Base-by-base conservation (phyloP, 1,139 yeast species). In the Tardiomyces blankii region DNA sequence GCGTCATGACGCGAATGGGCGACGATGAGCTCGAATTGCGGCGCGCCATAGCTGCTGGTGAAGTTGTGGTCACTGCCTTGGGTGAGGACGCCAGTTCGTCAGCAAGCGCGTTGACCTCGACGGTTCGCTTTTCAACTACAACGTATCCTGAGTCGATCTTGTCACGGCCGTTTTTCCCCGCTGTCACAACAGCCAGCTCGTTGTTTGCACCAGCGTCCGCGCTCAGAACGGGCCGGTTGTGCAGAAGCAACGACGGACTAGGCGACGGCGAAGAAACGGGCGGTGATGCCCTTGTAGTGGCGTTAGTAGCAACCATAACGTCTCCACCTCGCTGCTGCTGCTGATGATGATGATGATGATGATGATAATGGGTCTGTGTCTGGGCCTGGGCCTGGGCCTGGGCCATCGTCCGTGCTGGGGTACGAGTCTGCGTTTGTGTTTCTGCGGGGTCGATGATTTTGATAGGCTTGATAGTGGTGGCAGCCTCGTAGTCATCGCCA, bases 71-170 rank as follows among this genome's bases (percentile, higher is more conserved):
- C 25, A 21, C 25, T 21, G 25, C 25, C 25, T 21, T 42, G 6
- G 64, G 63, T 11, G 58, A 51, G 41, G 53, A 49, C 23, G 65
- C 91, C 46, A 89, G 69, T 60, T 88, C 95, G 63, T 91, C 97
- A 9, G 97, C 97, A 47, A 91, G 70, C 1, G 95, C 93, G 66
- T 91, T 91, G 11, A 91, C 95, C 62, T 91, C 97, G 3, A 91
- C 96, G 0, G 93, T 87, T 45, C 94, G 75, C 63, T 88, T 89
- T 62, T 91, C 97, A 23, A 91, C 91, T 38, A 91, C 95, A 41
- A 91, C 97, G 57, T 91, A 91, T 57, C 88, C 96, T 52, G 78
- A 79, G 33, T 40, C 42, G n/a, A 40, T 16, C 18, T 18, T 14
- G 8, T 18, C 39, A 11, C 23, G n/a, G n/a, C 16, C 8, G 4